Evolutionary conservation across 2,329 filamentous ascomycete species (phyloP).

Genomic region (Trichoderma sp.): DNA sequence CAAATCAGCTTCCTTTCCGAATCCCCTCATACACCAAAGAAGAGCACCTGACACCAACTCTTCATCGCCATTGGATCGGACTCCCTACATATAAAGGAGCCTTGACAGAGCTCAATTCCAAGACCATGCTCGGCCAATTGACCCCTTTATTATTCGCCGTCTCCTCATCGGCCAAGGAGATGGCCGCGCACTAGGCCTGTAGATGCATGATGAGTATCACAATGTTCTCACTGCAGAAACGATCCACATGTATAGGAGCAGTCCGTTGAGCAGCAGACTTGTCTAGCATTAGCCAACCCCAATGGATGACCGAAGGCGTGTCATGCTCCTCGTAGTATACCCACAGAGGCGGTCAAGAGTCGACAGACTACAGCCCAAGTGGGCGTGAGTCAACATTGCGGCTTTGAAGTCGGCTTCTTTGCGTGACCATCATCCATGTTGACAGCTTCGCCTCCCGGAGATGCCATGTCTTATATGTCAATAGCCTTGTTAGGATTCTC

Average conservation of each 20-base stretch:
- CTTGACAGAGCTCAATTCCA: neutral
- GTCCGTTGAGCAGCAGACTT: neutral
- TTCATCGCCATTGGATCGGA: neutral
- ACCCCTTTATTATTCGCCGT: neutral
- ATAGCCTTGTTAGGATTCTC: neutral
- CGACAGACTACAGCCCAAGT: neutral
- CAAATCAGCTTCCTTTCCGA: neutral
- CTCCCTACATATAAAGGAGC: neutral
- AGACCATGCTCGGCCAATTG: neutral
- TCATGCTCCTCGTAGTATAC: neutral
- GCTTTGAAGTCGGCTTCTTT: too few species aligned
- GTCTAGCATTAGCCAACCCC: neutral
- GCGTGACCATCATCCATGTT: neutral
- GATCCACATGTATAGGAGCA: slow-evolving; percentile 1
- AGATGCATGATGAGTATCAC: neutral
- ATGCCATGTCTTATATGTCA: neutral
- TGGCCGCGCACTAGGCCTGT: neutral
- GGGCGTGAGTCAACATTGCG: neutral
- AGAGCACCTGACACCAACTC: neutral
- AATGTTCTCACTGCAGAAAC: neutral
- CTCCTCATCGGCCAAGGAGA: too few species aligned
- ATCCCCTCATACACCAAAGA: neutral
- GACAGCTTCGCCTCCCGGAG: neutral
- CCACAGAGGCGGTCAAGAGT: neutral
- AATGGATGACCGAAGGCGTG: neutral